Percentiles rank a stretch among this genome's conserved stretches.
These are phyloP conservation scores for Schwanniomyces vanrijiae DNA, from an alignment of 805 yeast species.

Conservation along the genomic window DNA sequence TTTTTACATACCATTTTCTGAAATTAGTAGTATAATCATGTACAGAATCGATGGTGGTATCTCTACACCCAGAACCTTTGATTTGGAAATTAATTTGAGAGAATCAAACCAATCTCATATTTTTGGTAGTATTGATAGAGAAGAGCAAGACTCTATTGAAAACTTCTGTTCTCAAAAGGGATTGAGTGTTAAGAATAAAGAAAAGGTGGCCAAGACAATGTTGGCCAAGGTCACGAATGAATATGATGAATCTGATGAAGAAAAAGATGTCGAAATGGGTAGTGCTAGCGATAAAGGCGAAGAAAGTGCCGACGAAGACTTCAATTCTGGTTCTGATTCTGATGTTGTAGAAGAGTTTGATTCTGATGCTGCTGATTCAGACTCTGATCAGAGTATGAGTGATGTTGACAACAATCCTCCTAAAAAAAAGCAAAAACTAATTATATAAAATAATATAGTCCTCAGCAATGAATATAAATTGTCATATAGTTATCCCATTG, in stretches of 20 bases:
- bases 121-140: conserved; percentile 86
- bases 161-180: conserved; percentile 75
- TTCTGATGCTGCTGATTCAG: conserved; percentile 53
- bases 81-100: conserved; percentile 73
- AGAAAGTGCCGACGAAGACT: conserved; percentile 86
- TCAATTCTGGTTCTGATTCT: conserved; percentile 60
- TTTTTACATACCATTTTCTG: conserved; percentile 82
- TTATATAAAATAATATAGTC: neutral
- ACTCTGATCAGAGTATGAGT: conserved; percentile 15
- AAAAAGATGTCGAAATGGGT: conserved; percentile 46
- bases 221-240: conserved; percentile 73
- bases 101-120: conserved; percentile 66
- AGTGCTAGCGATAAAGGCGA: conserved; percentile 73
- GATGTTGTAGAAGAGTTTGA: conserved; percentile 86
- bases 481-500: neutral
- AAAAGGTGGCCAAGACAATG: conserved; percentile 80
- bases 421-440: conserved; percentile 25
- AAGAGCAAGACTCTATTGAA: conserved; percentile 82
- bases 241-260: conserved; percentile 49
- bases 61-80: conserved; percentile 86
- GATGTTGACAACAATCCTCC: conserved; percentile 31
- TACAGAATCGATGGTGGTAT: conserved; percentile 83
- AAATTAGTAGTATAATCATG: conserved; percentile 72
- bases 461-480: neutral
- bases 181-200: conserved; percentile 81